These are phyloP conservation scores for Gnetum montanum DNA, from an alignment of 75 land plant species.

Conservation along the genomic window DNA sequence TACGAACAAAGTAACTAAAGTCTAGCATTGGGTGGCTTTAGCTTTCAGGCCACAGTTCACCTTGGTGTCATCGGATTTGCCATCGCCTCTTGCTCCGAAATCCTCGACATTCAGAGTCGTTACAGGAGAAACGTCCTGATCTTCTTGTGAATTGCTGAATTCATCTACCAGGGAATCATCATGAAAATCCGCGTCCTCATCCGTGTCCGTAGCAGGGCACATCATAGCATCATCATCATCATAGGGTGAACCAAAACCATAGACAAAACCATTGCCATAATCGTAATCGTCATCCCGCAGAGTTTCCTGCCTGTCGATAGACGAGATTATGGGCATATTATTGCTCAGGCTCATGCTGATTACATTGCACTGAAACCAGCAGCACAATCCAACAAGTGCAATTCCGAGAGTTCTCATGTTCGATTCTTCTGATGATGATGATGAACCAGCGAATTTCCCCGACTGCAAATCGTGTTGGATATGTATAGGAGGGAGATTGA, in stretches of 20 bases:
- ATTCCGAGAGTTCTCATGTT: not conserved
- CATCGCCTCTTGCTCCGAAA: slow-evolving; percentile 79
- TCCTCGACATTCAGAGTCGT: slow-evolving; percentile 29
- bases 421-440: not conserved
- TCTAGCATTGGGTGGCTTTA: not conserved
- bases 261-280: not conserved
- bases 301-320: not conserved
- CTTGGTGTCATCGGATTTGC: slow-evolving; percentile 59
- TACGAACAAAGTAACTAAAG: too few relatives aligned
- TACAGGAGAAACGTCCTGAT: not conserved
- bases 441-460: not conserved
- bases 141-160: not conserved
- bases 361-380: too few relatives aligned
- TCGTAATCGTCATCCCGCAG: not conserved
- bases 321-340: not conserved
- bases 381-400: not conserved
- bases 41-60: slow-evolving; percentile 5
- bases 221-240: not conserved
- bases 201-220: not conserved
- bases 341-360: not conserved
- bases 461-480: not conserved
- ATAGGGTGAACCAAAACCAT: not conserved
- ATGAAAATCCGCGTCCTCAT: not conserved
- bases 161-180: not conserved
- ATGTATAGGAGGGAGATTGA: not conserved